These are phyloP conservation scores for Pinguiococcus pyrenoidosus DNA, from an alignment of 108 stramenopile genomes.

Conservation along the genomic window DNA sequence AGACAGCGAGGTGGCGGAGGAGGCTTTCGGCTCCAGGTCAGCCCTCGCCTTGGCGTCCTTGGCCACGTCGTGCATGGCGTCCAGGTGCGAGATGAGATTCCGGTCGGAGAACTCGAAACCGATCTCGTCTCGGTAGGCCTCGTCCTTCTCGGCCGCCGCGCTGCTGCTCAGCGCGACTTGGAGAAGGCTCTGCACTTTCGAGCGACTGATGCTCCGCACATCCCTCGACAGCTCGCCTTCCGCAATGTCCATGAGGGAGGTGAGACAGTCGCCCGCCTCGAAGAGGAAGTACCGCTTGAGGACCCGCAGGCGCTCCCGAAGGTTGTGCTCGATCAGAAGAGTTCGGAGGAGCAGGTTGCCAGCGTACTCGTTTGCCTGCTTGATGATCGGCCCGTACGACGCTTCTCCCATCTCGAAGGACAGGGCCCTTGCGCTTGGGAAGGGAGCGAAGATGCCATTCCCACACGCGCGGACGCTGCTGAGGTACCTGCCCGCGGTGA, in stretches of 20 bases:
- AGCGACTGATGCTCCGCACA: constrained; percentile 29
- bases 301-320: constrained; percentile 47
- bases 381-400: constrained; percentile 34
- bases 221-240: constrained; percentile 62
- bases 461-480: constrained; percentile 63
- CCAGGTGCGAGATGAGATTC: constrained; percentile 5
- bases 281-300: constrained; percentile 88
- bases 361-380: constrained; percentile 51
- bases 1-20: constrained; percentile 29
- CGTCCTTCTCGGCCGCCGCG: constrained; percentile 21
- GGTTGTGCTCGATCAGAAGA: constrained; percentile 35
- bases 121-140: constrained; percentile 20
- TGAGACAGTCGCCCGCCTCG: constrained; percentile 94
- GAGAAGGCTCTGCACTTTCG: constrained; percentile 69
- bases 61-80: neutral
- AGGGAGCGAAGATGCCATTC: constrained; percentile 15
- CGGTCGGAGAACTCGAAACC: constrained; percentile 1
- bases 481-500: constrained; percentile 82
- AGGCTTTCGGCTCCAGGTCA: neutral
- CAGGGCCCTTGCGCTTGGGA: constrained; percentile 6
- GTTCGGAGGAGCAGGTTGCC: constrained; percentile 51
- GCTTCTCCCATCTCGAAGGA: neutral
- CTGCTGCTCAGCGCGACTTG: constrained; percentile 39
- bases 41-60: neutral
- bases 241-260: constrained; percentile 80